phyloP scores from a whole-genome alignment of 2,329 filamentous ascomycete genomes.

The Arthrobotrys pseudoclavata region DNA sequence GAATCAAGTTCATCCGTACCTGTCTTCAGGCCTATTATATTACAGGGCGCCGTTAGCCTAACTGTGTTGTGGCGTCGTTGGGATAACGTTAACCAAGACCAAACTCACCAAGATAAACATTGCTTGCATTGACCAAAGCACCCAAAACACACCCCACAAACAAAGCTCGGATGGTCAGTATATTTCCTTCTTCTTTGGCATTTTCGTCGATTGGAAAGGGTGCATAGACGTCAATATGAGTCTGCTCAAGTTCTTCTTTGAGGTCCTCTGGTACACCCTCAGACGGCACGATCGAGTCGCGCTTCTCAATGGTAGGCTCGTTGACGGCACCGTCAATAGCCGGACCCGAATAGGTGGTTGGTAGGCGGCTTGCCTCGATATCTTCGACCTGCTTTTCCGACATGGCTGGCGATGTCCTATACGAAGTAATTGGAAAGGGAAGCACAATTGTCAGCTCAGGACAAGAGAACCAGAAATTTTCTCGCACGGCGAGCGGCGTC shows the following conservation, averaged over 20 bases:
- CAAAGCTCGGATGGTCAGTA: conserved; percentile 72
- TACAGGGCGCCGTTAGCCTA: conserved; percentile 55
- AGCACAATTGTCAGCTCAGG: conserved; percentile 46
- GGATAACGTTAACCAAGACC: conserved; percentile 61
- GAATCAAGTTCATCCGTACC: conserved; percentile 63
- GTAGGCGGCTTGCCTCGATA: conserved; percentile 46
- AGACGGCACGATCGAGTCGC: conserved; percentile 50
- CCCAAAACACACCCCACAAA: conserved; percentile 72
- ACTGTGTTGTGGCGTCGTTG: conserved; percentile 33
- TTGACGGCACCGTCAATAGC: conserved; percentile 35
- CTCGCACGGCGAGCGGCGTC: conserved; percentile 23
- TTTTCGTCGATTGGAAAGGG: conserved; percentile 68
- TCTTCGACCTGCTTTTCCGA: conserved; percentile 56
- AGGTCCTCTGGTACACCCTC: conserved; percentile 53
- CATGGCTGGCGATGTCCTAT: conserved; percentile 38
- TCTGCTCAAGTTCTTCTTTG: conserved; percentile 55
- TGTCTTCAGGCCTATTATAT: conserved; percentile 68
- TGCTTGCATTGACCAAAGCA: conserved; percentile 74
- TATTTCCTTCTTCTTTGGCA: conserved; percentile 68
- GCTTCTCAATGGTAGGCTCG: conserved; percentile 28
- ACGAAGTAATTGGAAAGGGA: conserved; percentile 20
- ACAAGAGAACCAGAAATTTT: conserved; percentile 22
- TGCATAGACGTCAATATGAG: conserved; percentile 61
- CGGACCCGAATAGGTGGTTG: conserved; percentile 23
- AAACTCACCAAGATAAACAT: conserved; percentile 73